Evolutionary conservation across 1,284 basidiomycete genomes (phyloP).

Genomic region (Filobasidium uniguttulatum): DNA sequence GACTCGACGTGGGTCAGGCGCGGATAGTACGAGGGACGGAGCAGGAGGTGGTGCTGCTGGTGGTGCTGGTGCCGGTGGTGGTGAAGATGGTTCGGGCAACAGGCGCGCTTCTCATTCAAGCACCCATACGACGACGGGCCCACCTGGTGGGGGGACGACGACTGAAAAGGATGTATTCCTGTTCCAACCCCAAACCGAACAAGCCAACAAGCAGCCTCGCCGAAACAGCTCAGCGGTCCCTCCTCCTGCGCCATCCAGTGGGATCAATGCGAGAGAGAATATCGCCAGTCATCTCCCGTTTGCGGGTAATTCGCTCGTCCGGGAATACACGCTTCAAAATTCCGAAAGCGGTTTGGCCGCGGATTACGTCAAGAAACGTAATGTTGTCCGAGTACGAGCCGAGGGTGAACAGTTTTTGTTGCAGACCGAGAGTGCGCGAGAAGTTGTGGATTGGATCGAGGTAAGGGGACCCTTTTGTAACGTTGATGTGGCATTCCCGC

Average conservation of each 20-base stretch:
- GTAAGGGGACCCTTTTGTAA: constrained; percentile 42
- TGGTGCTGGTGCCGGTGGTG: constrained; percentile 24
- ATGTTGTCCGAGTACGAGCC: constrained; percentile 83
- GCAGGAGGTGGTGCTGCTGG: constrained; percentile 16
- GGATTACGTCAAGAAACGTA: constrained; percentile 85
- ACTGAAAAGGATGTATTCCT: constrained; percentile 28
- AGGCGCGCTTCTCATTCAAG: constrained; percentile 14
- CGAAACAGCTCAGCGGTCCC: constrained; percentile 3
- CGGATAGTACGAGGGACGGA: constrained; percentile 4
- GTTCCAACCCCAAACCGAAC: constrained; percentile 18
- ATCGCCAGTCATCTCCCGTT: constrained; percentile 31
- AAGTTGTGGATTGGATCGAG: constrained; percentile 94
- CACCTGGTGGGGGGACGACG: constrained; percentile 2
- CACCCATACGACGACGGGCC: constrained; percentile 5
- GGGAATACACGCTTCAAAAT: constrained; percentile 68
- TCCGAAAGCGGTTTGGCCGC: constrained; percentile 88
- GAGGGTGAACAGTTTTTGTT: constrained; percentile 95
- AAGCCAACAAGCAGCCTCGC: not conserved
- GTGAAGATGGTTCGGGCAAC: constrained; percentile 21
- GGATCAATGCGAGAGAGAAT: constrained; percentile 9
- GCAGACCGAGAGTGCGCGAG: constrained; percentile 71
- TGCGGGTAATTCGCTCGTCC: constrained; percentile 37
- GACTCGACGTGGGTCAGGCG: not conserved
- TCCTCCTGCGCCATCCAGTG: constrained; percentile 2
- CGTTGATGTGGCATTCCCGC: constrained; percentile 1